phyloP scores from a whole-genome alignment of 2,329 filamentous ascomycete genomes.

The Fusarium decemcellulare region DNA sequence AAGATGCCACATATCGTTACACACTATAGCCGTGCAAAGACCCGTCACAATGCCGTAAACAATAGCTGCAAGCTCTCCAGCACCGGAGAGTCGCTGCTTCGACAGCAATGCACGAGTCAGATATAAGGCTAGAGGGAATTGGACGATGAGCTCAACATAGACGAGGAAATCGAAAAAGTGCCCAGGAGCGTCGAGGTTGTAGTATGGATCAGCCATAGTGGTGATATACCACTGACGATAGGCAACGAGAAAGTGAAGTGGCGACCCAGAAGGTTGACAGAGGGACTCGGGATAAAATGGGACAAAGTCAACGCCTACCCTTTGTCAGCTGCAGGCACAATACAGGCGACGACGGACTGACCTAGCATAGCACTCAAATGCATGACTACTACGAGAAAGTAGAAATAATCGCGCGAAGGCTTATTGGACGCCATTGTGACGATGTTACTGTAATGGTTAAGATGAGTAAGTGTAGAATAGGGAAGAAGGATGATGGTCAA shows the following conservation, averaged over 20 bases:
- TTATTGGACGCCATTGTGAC: neutral
- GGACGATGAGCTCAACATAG: neutral
- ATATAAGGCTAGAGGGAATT: neutral
- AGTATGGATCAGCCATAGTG: conserved; percentile 22
- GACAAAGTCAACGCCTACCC: conserved; percentile 12
- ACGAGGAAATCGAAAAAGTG: conserved; percentile 6
- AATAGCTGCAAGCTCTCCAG: neutral
- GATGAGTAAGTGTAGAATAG: neutral
- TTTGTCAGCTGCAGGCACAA: neutral
- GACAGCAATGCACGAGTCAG: neutral
- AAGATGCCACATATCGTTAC: neutral
- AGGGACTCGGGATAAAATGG: conserved; percentile 17
- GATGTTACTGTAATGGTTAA: neutral
- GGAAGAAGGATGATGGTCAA: neutral
- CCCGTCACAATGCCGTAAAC: neutral
- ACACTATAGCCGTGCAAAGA: conserved; percentile 1
- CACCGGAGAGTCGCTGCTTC: neutral
- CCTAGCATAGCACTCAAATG: conserved; percentile 1
- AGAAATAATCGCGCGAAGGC: neutral
- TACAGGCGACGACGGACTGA: neutral
- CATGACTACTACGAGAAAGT: conserved; percentile 2
- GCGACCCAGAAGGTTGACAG: conserved; percentile 9
- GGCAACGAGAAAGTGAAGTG: conserved; percentile 15
- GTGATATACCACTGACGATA: conserved; percentile 21
- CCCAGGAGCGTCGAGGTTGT: neutral